Conservation (phyloP, 768 basidiomycete genomes). For the Tricholoma hemisulphureum region DNA sequence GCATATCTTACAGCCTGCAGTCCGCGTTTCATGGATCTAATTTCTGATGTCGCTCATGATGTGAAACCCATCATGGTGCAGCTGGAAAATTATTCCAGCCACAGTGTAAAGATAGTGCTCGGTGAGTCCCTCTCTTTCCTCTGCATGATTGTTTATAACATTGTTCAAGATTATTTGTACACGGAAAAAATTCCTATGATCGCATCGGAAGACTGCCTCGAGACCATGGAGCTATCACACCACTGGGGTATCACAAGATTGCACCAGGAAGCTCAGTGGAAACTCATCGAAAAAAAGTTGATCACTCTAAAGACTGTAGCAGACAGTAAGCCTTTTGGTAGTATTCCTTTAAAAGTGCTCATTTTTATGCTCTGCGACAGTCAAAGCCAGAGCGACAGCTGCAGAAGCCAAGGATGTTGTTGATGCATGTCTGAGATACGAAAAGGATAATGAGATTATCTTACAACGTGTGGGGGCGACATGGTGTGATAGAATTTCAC, state of each 20-base stretch:
- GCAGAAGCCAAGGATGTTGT: constrained; percentile 21
- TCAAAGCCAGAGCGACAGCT: constrained; percentile 19
- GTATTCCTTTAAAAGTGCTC: too few species aligned
- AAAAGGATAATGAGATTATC: constrained; percentile 27
- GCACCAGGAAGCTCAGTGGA: constrained; percentile 25
- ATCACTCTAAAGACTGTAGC: neutral
- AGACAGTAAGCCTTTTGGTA: neutral
- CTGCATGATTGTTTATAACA: too few species aligned
- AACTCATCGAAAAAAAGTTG: constrained; percentile 18
- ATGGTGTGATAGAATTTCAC: too few species aligned
- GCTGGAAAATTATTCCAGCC: too few species aligned
- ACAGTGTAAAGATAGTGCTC: too few species aligned
- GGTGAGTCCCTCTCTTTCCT: too few species aligned
- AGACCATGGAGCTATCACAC: constrained; percentile 26
- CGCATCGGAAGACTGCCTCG: constrained; percentile 24
- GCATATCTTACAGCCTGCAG: constrained; percentile 36
- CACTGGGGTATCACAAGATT: constrained; percentile 26
- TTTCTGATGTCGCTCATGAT: too few species aligned
- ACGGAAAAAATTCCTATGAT: too few species aligned
- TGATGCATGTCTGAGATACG: constrained; percentile 26
- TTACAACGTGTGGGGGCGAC: too few species aligned
- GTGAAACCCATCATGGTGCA: too few species aligned
- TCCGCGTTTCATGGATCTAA: constrained; percentile 29
- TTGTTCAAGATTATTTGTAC: too few species aligned
- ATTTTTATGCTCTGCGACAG: too few species aligned